phyloP scores from a whole-genome alignment of 768 basidiomycete genomes.

The Boletus subparvulus region DNA sequence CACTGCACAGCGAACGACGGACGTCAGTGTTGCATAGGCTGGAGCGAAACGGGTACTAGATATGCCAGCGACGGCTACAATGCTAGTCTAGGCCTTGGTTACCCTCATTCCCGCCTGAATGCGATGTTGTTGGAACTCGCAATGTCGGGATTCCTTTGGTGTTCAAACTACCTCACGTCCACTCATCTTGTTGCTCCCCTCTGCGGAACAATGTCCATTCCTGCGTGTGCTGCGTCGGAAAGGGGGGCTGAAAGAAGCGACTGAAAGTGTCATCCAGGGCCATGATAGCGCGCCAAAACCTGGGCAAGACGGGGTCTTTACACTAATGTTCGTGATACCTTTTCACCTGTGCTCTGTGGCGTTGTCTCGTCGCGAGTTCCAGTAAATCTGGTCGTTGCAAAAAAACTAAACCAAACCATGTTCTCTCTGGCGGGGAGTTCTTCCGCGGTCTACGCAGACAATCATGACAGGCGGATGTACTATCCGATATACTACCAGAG shows the following conservation, averaged over 20 bases:
- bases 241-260: no score
- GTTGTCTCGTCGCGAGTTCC: no score
- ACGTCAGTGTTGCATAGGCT: background rate
- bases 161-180: background rate
- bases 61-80: background rate
- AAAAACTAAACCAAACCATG: background rate
- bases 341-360: no score
- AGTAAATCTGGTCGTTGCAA: background rate
- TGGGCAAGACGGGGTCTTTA: no score
- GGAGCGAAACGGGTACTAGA: background rate
- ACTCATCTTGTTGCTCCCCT: background rate
- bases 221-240: background rate
- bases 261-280: no score
- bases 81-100: background rate
- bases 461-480: constrained; percentile 48
- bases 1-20: background rate
- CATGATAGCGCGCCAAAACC: no score
- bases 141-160: background rate
- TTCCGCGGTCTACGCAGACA: constrained; percentile 28
- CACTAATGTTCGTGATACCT: no score
- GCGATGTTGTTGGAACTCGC: background rate
- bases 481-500: constrained; percentile 52
- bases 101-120: no score
- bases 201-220: background rate
- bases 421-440: constrained; percentile 45